Conservation (phyloP, 352 stramenopile species). For the Globisporangium echinulatum region DNA sequence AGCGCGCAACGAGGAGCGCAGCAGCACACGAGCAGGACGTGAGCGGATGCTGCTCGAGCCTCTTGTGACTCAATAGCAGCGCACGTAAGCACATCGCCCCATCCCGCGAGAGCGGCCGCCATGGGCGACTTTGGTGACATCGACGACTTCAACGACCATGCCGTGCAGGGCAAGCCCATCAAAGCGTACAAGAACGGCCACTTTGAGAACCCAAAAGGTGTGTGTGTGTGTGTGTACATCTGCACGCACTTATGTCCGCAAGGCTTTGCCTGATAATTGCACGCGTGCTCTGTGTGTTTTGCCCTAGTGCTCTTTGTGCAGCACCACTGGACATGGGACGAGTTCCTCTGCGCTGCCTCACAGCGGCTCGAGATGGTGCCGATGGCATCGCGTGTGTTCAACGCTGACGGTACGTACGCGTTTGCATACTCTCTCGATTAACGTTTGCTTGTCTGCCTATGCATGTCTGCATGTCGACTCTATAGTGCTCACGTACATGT, state of each 20-base stretch:
- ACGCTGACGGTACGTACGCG: slow-evolving; percentile 48
- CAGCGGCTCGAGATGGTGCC: slow-evolving; percentile 79
- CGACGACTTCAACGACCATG: slow-evolving; percentile 76
- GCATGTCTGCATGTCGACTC: no score
- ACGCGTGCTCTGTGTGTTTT: background rate
- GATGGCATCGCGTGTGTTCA: slow-evolving; percentile 79
- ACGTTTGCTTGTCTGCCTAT: background rate
- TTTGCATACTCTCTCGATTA: background rate
- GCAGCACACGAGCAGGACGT: background rate
- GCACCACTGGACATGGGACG: slow-evolving; percentile 81
- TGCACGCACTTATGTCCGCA: background rate
- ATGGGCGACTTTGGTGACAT: slow-evolving; percentile 78
- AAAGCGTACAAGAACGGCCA: slow-evolving; percentile 76
- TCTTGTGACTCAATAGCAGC: background rate
- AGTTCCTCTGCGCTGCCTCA: slow-evolving; percentile 78
- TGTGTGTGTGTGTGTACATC: background rate
- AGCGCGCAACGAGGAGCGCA: background rate
- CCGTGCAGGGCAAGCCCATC: slow-evolving; percentile 70
- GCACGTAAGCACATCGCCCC: background rate
- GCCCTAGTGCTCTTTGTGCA: slow-evolving; percentile 67
- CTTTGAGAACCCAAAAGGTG: slow-evolving; percentile 73
- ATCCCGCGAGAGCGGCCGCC: background rate
- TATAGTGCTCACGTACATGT: background rate
- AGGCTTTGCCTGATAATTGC: no score
- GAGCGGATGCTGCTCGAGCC: background rate